phyloP scores from a whole-genome alignment of 768 basidiomycete species.

The Amanita molliuscula region DNA sequence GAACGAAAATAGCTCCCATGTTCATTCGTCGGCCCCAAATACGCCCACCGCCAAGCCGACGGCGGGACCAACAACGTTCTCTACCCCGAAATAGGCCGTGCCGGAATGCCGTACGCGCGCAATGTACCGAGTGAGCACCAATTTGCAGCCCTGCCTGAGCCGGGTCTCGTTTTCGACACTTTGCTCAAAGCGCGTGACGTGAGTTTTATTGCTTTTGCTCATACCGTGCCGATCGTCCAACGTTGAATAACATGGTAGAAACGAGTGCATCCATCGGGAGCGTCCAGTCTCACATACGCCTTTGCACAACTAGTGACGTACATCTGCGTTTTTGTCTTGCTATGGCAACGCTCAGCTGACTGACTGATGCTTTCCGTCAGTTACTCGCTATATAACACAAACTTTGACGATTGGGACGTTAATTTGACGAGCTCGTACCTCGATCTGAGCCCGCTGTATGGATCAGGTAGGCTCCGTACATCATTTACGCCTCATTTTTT shows the following conservation, averaged over 20 bases:
- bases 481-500: background rate
- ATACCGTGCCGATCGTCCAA: conserved; percentile 12
- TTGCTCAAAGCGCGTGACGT: conserved; percentile 34
- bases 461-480: conserved; percentile 24
- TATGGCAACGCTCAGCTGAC: background rate
- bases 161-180: conserved; percentile 52
- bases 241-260: conserved; percentile 13
- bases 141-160: conserved; percentile 38
- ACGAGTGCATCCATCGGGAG: conserved; percentile 40
- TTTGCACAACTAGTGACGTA: conserved; percentile 51
- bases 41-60: conserved; percentile 35
- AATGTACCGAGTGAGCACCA: conserved; percentile 35
- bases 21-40: conserved; percentile 16
- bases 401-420: conserved; percentile 27
- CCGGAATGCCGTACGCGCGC: conserved; percentile 42
- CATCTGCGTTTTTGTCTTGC: background rate
- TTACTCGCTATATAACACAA: conserved; percentile 47
- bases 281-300: conserved; percentile 54
- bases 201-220: conserved; percentile 20
- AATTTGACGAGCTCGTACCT: conserved; percentile 49
- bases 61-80: conserved; percentile 38
- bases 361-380: background rate
- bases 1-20: conserved; percentile 2
- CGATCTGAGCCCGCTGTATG: conserved; percentile 48
- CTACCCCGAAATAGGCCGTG: conserved; percentile 36